Base-by-base conservation (phyloP, 805 yeast species). In the Debaryomyces maramus region DNA sequence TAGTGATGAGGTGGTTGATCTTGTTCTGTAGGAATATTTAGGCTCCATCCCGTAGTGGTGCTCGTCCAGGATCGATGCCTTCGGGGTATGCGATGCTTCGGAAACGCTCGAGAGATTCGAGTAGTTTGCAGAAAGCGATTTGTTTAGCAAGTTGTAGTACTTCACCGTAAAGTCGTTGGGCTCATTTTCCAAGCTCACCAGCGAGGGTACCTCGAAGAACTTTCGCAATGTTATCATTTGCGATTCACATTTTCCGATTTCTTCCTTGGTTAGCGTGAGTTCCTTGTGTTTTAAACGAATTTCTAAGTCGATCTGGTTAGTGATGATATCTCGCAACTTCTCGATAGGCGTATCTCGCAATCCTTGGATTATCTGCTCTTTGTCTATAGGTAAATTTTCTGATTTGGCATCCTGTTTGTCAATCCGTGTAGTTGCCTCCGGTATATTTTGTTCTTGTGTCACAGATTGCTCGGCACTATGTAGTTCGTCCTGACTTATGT, bases 281-380 rank as follows among this genome's bases (percentile, higher is more conserved):
- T 83, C 86, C 41, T 75, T 70, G 56, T 81, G 83, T 39, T 78
- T 81, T 36, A 82, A 58, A 20, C 83, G 51, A 9, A 81, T 78
- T 48, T 81, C 86, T 32, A 81, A 53, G 52, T 81, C 83, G 14
- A 81, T 61, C 47, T 78, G 80, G 42, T 75, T 64, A 36, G 64
- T 56, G 32, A 71, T 53, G 26, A 66, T 58, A 33, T 61, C 62
- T 47, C 60, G 55, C 57, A 61, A 37, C 37, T 58, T 53, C 6
- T 54, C 56, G 8, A 52, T 34, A 1, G 65, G 63, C 19, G 58
- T 51, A n/a, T 47, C 46, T 14, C 40, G 35, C 11, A 52, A 40
- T 40, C 37, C 40, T 16, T 44, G 32, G 3, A 28, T 33, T 13
- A 51, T 28, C 9, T 24, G 33, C 8, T 43, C 53, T 23, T 44